phyloP scores from a whole-genome alignment of 2,329 filamentous ascomycete genomes.

The Chaetomium sp. region DNA sequence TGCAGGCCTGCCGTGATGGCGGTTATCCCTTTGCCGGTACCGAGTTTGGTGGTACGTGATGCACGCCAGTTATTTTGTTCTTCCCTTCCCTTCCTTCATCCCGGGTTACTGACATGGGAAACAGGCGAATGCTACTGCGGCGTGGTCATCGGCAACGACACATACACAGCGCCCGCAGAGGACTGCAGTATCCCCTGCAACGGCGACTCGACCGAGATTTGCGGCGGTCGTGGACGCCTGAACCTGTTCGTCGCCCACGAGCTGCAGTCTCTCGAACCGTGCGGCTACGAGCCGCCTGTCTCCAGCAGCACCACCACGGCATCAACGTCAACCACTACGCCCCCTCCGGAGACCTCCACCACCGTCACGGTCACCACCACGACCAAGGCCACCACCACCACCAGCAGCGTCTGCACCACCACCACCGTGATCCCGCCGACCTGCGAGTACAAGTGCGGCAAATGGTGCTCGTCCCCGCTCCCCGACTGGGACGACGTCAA shows the following conservation, averaged over 20 bases:
- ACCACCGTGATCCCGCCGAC: constrained; percentile 39
- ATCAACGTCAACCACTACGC: constrained; percentile 13
- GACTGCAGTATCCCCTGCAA: constrained; percentile 48
- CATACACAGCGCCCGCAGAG: constrained; percentile 28
- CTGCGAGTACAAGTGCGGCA: constrained; percentile 50
- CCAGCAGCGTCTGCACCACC: constrained; percentile 39
- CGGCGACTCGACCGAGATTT: constrained; percentile 38
- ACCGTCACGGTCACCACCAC: constrained; percentile 6
- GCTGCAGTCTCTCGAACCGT: constrained; percentile 45
- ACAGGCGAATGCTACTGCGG: constrained; percentile 45
- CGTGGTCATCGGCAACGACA: constrained; percentile 45
- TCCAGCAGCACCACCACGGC: constrained; percentile 16
- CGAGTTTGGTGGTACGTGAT: constrained; percentile 34
- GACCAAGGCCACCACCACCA: constrained; percentile 28
- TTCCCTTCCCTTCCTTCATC: no score
- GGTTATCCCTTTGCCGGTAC: constrained; percentile 44
- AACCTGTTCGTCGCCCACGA: constrained; percentile 43
- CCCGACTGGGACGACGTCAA: constrained; percentile 40
- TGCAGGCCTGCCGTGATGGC: constrained; percentile 36
- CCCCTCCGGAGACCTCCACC: not conserved
- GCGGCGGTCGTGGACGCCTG: constrained; percentile 38
- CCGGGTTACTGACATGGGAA: not conserved
- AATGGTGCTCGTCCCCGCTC: constrained; percentile 46
- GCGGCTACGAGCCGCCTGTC: constrained; percentile 32
- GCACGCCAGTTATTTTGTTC: not conserved